Evolutionary conservation across 139 green algal genomes (phyloP).

Genomic region (Gonium pectorale): DNA sequence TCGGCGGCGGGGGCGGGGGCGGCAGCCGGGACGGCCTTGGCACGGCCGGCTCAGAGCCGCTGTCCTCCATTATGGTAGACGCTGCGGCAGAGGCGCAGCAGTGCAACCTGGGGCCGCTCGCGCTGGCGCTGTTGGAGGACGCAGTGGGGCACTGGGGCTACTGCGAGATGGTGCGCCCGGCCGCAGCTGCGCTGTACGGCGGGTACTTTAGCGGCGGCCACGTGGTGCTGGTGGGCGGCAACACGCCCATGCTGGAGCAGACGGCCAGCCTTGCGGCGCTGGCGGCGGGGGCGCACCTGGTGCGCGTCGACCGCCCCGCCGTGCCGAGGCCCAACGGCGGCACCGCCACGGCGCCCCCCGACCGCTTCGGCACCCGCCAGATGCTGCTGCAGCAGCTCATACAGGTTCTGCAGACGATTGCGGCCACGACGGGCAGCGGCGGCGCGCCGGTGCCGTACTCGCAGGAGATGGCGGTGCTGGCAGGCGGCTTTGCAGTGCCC

Average conservation of each 20-base stretch:
- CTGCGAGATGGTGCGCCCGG: conserved; percentile 23
- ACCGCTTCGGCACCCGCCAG: neutral
- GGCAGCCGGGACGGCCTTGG: no score
- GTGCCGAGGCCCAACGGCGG: conserved; percentile 4
- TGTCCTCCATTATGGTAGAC: no score
- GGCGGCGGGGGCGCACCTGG: neutral
- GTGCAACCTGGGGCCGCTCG: conserved; percentile 17
- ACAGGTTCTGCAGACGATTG: neutral
- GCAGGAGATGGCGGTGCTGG: conserved; percentile 1
- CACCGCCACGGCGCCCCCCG: neutral
- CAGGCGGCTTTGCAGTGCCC: conserved; percentile 17
- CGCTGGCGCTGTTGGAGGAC: conserved; percentile 27
- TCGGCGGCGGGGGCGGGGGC: no score
- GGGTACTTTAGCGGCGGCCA: conserved; percentile 38
- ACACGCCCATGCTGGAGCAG: conserved; percentile 21
- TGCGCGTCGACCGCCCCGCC: neutral
- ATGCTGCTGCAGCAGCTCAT: conserved; percentile 6
- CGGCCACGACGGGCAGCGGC: neutral
- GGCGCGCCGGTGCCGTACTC: neutral
- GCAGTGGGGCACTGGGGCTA: conserved; percentile 25
- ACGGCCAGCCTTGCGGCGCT: conserved; percentile 24
- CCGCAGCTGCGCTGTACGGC: conserved; percentile 11
- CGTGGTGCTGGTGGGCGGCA: conserved; percentile 23
- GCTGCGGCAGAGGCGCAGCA: neutral
- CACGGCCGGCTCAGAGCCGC: no score